Evolutionary conservation across 2,329 filamentous ascomycete species (phyloP), one percentile per base, ranked within the genome.

Genomic region (Aureobasidium sp.): DNA sequence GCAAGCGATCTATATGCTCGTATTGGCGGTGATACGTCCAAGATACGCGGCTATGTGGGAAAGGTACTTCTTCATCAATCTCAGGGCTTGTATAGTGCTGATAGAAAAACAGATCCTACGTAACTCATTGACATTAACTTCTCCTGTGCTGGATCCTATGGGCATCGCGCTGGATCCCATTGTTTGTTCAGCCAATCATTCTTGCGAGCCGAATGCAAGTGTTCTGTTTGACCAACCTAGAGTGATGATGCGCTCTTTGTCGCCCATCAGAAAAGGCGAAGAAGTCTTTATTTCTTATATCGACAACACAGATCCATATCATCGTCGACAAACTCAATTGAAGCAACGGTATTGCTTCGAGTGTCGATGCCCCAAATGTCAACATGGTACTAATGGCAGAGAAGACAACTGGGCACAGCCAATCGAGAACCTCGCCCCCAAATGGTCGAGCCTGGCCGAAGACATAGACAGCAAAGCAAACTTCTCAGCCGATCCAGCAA

Each of bases 231-330:
- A 86, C 62, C 78, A 81, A 25, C 73, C 78, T 3, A 69, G 73
- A 36, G 70, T 84, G 9, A 74, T 74, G 15, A 68, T 86, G 36
- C 80, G 82, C 37, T 78, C 83, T 0, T 71, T 85, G 1, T 73
- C 72, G 11, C 75, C 78, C 0, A 84, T 87, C 63, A 70, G 73
- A 21, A 76, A 78, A 62, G 79, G 77, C 63, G 79, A 84, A 34
- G 83, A 88, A 68, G 76, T 87, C 34, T 82, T 78, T 66, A 82
- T 86, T 63, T 82, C 83, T 3, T 88, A 88, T 67, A 76, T 85
- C 64, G 85, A 87, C 66, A 75, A 75, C 39, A 83, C 80, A 0
- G 78, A 79, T 42, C 78, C 83, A 0, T 77, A 75, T 30, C 66
- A 72, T 9, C 73, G 75, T n/a, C 80, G 85, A 3, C 81, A 79